These are phyloP conservation scores for Aurantiochytrium sp. DNA, from an alignment of 108 stramenopile species.

Conservation along the genomic window DNA sequence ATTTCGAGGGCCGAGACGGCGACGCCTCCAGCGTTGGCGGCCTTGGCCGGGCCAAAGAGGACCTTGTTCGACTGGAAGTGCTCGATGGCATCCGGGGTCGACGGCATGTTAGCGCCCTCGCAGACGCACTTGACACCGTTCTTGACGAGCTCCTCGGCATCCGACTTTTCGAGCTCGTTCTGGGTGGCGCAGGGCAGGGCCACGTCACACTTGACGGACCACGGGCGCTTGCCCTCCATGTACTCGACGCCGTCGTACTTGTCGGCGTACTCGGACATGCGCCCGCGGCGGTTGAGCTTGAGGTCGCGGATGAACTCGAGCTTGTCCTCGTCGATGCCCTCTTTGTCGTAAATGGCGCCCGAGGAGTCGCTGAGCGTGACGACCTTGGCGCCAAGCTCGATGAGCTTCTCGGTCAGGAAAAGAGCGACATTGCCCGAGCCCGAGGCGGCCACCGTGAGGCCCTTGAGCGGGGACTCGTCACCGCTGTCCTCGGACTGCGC, in stretches of 20 bases:
- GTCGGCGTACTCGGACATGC: conserved; percentile 80
- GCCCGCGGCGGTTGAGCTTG: conserved; percentile 86
- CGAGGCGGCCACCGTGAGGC: conserved; percentile 84
- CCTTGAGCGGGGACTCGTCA: conserved; percentile 77
- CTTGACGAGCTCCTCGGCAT: conserved; percentile 72
- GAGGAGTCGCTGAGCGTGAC: conserved; percentile 80
- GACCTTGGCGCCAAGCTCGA: conserved; percentile 85
- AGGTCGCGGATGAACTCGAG: conserved; percentile 81
- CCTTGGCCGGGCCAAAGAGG: conserved; percentile 72
- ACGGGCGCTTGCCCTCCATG: conserved; percentile 69
- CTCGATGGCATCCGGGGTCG: conserved; percentile 62
- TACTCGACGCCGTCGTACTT: conserved; percentile 77
- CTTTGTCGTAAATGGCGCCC: conserved; percentile 89
- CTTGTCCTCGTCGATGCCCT: conserved; percentile 80
- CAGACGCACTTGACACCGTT: conserved; percentile 83
- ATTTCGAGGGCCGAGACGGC: conserved; percentile 73
- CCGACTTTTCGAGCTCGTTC: conserved; percentile 68
- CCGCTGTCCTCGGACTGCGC: conserved; percentile 45
- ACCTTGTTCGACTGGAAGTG: conserved; percentile 50
- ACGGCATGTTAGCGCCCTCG: conserved; percentile 80
- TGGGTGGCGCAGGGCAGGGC: conserved; percentile 82
- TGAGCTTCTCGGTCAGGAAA: conserved; percentile 76
- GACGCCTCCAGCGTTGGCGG: conserved; percentile 77
- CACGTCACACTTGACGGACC: conserved; percentile 82
- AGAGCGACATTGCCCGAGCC: conserved; percentile 91